phyloP scores from a whole-genome alignment of 805 yeast species.

The Teunomyces funiuensis region DNA sequence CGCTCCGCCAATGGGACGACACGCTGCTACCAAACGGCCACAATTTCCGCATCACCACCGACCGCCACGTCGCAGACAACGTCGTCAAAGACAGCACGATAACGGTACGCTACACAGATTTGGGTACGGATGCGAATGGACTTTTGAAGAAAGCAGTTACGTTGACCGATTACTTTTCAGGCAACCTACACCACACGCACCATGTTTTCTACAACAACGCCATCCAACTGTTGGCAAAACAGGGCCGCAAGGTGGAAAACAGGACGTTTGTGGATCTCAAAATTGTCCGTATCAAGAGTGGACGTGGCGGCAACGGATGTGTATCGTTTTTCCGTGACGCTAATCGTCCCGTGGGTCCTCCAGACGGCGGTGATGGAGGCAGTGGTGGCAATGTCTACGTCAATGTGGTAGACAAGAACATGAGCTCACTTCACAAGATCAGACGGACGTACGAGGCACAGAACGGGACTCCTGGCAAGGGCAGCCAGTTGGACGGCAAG shows the following conservation, averaged over 20 bases:
- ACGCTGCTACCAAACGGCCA: neutral
- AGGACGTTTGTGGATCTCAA: constrained; percentile 58
- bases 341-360: constrained; percentile 83
- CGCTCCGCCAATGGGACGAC: neutral
- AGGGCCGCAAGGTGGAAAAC: constrained; percentile 36
- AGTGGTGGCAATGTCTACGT: constrained; percentile 85
- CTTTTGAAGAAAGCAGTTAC: constrained; percentile 18
- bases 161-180: constrained; percentile 39
- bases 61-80: neutral
- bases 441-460: constrained; percentile 68
- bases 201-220: constrained; percentile 35
- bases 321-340: constrained; percentile 87
- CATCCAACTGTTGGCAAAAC: constrained; percentile 20
- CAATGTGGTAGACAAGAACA: constrained; percentile 65
- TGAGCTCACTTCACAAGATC: constrained; percentile 70
- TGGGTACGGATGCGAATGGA: constrained; percentile 21
- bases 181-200: constrained; percentile 40
- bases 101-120: constrained; percentile 12
- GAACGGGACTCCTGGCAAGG: constrained; percentile 69
- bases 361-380: constrained; percentile 99
- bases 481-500: constrained; percentile 82
- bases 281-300: constrained; percentile 66
- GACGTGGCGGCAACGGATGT: constrained; percentile 86
- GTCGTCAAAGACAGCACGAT: neutral
- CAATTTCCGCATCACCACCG: constrained; percentile 1